Evolutionary conservation across 371 early-diverging fungal genomes (phyloP).

Genomic region (Mucor racemosus): DNA sequence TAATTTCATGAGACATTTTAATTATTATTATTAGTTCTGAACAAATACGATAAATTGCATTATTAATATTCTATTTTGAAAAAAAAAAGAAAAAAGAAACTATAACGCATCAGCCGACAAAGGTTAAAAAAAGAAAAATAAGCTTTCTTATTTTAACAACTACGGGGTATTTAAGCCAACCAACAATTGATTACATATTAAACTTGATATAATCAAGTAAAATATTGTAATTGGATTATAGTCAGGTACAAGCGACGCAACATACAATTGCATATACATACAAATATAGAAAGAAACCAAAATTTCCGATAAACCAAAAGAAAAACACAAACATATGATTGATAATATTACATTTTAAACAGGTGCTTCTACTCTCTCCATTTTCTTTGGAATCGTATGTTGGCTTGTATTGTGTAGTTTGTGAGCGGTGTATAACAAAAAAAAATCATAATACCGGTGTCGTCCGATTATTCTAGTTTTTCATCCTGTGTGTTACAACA

Average conservation of each 20-base stretch:
- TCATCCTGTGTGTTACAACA: slow-evolving; percentile 10
- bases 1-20: neutral
- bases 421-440: neutral
- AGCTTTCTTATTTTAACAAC: too few relatives aligned
- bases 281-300: neutral
- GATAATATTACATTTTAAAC: slow-evolving; percentile 6
- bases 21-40: neutral
- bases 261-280: neutral
- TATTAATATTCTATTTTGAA: neutral
- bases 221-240: neutral
- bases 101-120: too few relatives aligned
- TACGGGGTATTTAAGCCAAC: too few relatives aligned
- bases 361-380: neutral
- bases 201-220: neutral
- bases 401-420: neutral
- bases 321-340: neutral
- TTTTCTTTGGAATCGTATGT: slow-evolving; percentile 16
- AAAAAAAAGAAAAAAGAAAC: neutral
- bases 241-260: neutral
- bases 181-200: too few relatives aligned
- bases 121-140: too few relatives aligned
- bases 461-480: slow-evolving; percentile 17
- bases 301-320: too few relatives aligned
- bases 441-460: slow-evolving; percentile 10
- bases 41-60: neutral